Conservation (phyloP, 1,284 basidiomycete species). For the Papiliotrema laurentii region DNA sequence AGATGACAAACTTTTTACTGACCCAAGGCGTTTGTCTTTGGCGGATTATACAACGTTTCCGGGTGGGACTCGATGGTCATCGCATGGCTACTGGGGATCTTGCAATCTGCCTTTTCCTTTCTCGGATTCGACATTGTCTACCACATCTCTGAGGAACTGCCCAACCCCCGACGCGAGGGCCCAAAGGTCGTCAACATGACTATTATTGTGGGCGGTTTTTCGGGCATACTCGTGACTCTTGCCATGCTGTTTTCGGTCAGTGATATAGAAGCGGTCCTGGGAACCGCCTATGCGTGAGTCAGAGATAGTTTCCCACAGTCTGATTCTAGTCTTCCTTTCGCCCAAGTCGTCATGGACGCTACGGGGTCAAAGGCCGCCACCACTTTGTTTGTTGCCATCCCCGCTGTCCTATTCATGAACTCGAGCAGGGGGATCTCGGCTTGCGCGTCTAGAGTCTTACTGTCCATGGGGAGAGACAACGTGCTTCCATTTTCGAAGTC, state of each 20-base stretch:
- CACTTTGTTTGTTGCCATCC: constrained; percentile 23
- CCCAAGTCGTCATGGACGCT: constrained; percentile 42
- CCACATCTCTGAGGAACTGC: constrained; percentile 25
- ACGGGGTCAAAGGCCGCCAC: constrained; percentile 23
- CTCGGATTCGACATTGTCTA: constrained; percentile 58
- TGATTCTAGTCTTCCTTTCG: constrained; percentile 49
- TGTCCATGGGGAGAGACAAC: constrained; percentile 19
- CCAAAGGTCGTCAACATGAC: constrained; percentile 14
- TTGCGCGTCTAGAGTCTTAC: constrained; percentile 15
- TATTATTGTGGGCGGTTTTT: constrained; percentile 46
- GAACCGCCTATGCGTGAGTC: constrained; percentile 58
- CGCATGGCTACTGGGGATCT: constrained; percentile 44
- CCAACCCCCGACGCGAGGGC: constrained; percentile 18
- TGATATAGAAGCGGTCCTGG: constrained; percentile 56
- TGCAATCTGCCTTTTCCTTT: constrained; percentile 27
- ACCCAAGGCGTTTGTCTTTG: constrained; percentile 41
- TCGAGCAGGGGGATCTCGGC: constrained; percentile 14
- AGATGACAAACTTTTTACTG: not conserved
- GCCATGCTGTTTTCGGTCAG: constrained; percentile 64
- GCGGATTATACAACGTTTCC: constrained; percentile 39
- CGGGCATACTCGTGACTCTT: constrained; percentile 59
- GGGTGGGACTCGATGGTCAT: constrained; percentile 48
- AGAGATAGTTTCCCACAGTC: not conserved
- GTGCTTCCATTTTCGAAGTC: constrained; percentile 16
- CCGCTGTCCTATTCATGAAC: constrained; percentile 21